Base-by-base conservation (phyloP, 352 stramenopile genomes). In the Phytopythium boreale region DNA sequence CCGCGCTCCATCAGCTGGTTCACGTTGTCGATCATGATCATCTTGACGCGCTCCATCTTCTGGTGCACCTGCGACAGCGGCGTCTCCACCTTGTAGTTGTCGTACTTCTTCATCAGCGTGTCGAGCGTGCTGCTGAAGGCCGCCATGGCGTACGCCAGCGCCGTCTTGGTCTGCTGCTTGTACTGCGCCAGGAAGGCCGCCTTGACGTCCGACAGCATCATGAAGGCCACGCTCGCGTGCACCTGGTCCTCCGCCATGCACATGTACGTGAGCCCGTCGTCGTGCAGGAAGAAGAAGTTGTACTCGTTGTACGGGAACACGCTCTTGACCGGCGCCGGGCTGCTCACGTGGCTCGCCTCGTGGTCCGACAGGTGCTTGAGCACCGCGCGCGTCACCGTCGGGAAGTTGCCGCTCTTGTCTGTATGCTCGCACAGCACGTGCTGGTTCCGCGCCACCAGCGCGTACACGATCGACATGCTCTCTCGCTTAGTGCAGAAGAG, bases 1-100 rank as follows among this genome's bases (percentile, higher is more conserved):
- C 97, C 98, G 50, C 98, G 80, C 66, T 99, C 96, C 75, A 99
- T 91, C 26, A 99, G 88, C 76, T 97, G 85, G 80, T 93, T 88
- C n/a, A 99, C 97, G 72, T 99, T 99, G 47, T 99, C 90, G 26
- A 99, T 95, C 94, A 99, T 99, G 55, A 98, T 87, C 69, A 94
- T 96, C 70, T 99, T 99, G 47, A 99, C 92, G 57, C 97, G 89
- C 67, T 99, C 97, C 82, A 99, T 98, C 81, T 99, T 97, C 69
- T 92, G 89, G 49, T 97, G 93, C 56, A 88, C 79, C 59, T 92
- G 83, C 1, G 78, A 75, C 52, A 93, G 77, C 15, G 81, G 80
- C n/a, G 82, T 92, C n/a, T 93, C 80, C 4, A 92, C 56, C 63
- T 84, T 88, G 46, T 86, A 81, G 66, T 93, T 91, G 63, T 95